phyloP scores from a whole-genome alignment of 2,329 filamentous ascomycete species.

The Fusarium camptoceras region DNA sequence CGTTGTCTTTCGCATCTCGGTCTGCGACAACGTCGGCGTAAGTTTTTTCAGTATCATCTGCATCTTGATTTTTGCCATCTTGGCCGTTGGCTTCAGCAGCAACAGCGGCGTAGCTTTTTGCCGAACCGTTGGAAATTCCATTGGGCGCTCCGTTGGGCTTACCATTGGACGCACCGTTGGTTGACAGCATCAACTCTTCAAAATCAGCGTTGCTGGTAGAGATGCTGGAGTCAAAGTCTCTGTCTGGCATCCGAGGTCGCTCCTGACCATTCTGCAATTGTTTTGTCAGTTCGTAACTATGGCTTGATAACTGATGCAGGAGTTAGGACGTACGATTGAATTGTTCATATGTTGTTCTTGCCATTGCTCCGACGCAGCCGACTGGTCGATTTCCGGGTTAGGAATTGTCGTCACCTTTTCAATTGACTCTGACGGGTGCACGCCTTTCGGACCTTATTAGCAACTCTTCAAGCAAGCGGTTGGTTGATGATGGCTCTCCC shows the following conservation, averaged over 20 bases:
- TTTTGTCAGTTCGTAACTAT: slow-evolving; percentile 15
- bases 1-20: slow-evolving; percentile 15
- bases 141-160: slow-evolving; percentile 2
- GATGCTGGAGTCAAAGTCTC: slow-evolving; percentile 27
- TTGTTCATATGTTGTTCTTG: slow-evolving; percentile 7
- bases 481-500: background rate
- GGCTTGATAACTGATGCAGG: background rate
- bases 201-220: slow-evolving; percentile 39
- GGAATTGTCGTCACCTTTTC: slow-evolving; percentile 42
- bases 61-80: slow-evolving; percentile 1
- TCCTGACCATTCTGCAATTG: slow-evolving; percentile 2
- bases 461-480: background rate
- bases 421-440: slow-evolving; percentile 17
- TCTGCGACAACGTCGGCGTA: slow-evolving; percentile 40
- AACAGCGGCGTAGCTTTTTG: slow-evolving; percentile 24
- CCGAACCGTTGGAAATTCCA: background rate
- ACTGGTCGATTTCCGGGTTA: slow-evolving; percentile 32
- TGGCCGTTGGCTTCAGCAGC: slow-evolving; percentile 19
- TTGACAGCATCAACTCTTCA: slow-evolving; percentile 22
- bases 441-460: slow-evolving; percentile 27
- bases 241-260: slow-evolving; percentile 23
- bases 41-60: slow-evolving; percentile 24
- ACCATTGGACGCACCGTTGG: slow-evolving; percentile 30
- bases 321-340: slow-evolving; percentile 24
- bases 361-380: slow-evolving; percentile 18